Percentiles rank a stretch among this genome's conserved stretches.
Conservation (phyloP, 768 basidiomycete species). For the Fibroporia radiculosa region DNA sequence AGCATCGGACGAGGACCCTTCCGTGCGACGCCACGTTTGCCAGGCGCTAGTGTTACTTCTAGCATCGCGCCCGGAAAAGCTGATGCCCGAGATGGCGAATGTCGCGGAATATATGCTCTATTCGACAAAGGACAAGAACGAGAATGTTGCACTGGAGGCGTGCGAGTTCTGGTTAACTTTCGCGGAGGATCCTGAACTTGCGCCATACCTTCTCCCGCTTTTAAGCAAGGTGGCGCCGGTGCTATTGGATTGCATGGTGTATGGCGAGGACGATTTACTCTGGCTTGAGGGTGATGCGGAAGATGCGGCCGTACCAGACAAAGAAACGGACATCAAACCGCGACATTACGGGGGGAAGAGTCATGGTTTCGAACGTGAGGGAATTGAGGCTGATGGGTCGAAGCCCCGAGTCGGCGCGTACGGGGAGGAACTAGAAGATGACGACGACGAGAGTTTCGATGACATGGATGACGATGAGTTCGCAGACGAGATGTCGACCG, state of each 20-base stretch:
- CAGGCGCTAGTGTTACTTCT: slow-evolving; percentile 91
- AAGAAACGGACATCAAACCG: slow-evolving; percentile 94
- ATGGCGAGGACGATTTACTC: slow-evolving; percentile 91
- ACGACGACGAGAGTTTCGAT: slow-evolving; percentile 69
- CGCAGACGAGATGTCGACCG: slow-evolving; percentile 93
- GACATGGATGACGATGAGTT: slow-evolving; percentile 89
- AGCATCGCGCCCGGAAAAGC: slow-evolving; percentile 88
- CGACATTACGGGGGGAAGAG: slow-evolving; percentile 82
- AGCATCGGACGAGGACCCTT: slow-evolving; percentile 90
- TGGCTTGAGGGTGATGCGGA: slow-evolving; percentile 92
- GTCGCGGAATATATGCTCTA: slow-evolving; percentile 99
- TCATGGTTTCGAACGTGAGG: slow-evolving; percentile 79
- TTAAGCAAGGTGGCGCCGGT: slow-evolving; percentile 91
- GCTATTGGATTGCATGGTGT: slow-evolving; percentile 95
- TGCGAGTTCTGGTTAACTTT: slow-evolving; percentile 99
- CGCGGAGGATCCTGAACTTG: slow-evolving; percentile 88
- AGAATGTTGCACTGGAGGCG: slow-evolving; percentile 93
- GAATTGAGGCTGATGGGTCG: slow-evolving; percentile 28
- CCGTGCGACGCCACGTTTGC: slow-evolving; percentile 92
- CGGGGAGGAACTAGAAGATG: slow-evolving; percentile 75
- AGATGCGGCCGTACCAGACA: slow-evolving; percentile 85
- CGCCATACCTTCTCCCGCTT: slow-evolving; percentile 76
- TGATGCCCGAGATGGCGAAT: slow-evolving; percentile 91
- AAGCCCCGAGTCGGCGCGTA: slow-evolving; percentile 45
- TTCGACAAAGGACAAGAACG: slow-evolving; percentile 95